Conservation (phyloP, 352 stramenopile species). For the Phytophthora niederhauseri region DNA sequence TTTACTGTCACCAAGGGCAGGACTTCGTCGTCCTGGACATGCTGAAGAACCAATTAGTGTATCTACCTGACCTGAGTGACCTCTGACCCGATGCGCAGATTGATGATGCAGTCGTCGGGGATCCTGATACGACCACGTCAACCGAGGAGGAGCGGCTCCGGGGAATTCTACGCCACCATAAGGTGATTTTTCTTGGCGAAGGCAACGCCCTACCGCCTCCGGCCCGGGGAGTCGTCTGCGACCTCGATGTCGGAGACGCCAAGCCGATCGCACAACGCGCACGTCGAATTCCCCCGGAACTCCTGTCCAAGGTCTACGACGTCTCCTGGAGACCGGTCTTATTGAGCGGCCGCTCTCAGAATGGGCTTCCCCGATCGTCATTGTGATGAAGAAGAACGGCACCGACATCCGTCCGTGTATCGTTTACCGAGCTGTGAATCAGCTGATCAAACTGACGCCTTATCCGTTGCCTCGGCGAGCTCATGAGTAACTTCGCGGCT, state of each 20-base stretch:
- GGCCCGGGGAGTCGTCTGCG: conserved; percentile 17
- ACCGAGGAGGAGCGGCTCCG: conserved; percentile 2
- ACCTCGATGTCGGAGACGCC: conserved; percentile 17
- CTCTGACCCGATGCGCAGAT: background rate
- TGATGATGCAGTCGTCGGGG: background rate
- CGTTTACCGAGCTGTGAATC: conserved; percentile 26
- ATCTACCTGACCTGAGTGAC: conserved; percentile 16
- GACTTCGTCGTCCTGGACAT: conserved; percentile 15
- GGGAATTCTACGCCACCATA: background rate
- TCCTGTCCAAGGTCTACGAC: conserved; percentile 14
- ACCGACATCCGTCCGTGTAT: conserved; percentile 18
- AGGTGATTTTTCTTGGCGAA: background rate
- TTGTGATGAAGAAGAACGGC: conserved; percentile 34
- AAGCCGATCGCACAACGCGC: conserved; percentile 7
- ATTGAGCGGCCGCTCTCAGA: conserved; percentile 10
- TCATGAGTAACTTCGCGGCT: conserved; percentile 11
- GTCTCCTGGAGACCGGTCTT: conserved; percentile 6
- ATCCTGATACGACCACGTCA: background rate
- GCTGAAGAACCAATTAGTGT: conserved; percentile 6
- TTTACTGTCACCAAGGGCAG: conserved; percentile 13
- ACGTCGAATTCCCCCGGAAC: conserved; percentile 4
- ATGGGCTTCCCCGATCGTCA: conserved; percentile 21
- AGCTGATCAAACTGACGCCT: conserved; percentile 26
- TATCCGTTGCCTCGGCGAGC: conserved; percentile 33
- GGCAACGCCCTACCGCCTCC: conserved; percentile 8